Conservation (phyloP, 192 early-diverging fungal genomes). For the Coemansia sp. region DNA sequence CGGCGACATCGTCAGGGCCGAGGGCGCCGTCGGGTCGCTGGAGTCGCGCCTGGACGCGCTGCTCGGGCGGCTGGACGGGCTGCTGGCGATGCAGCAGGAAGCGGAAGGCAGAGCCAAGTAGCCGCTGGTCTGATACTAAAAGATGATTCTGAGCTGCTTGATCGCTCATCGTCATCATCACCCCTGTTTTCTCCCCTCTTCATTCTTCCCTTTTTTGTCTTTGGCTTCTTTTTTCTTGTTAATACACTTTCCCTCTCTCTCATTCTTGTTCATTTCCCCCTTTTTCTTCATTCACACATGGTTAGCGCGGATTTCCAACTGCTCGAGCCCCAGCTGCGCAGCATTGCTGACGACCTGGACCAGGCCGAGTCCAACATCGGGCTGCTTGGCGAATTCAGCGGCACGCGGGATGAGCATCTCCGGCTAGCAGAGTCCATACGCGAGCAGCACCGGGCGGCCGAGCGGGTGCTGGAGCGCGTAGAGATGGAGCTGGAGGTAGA, state of each 20-base stretch:
- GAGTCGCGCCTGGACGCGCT: constrained; percentile 37
- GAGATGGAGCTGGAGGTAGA: neutral
- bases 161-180: no score
- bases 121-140: no score
- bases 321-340: constrained; percentile 8
- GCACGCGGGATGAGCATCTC: constrained; percentile 35
- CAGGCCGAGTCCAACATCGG: constrained; percentile 29
- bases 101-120: no score
- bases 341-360: constrained; percentile 34
- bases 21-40: constrained; percentile 25
- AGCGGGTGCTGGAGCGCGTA: constrained; percentile 33
- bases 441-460: constrained; percentile 41
- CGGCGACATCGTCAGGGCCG: constrained; percentile 28
- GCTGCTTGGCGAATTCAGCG: constrained; percentile 36
- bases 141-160: no score
- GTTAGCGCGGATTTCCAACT: constrained; percentile 1
- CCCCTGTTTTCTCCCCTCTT: constrained; percentile 1
- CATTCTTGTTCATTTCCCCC: neutral
- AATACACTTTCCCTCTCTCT: neutral
- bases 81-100: constrained; percentile 17
- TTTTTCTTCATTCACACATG: neutral
- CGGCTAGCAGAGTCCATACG: constrained; percentile 43
- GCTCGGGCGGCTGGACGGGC: constrained; percentile 29
- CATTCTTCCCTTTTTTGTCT: neutral
- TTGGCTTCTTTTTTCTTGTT: constrained; percentile 1